Base-by-base conservation (phyloP, 2,329 filamentous ascomycete genomes). In the Escovopsis sp. region DNA sequence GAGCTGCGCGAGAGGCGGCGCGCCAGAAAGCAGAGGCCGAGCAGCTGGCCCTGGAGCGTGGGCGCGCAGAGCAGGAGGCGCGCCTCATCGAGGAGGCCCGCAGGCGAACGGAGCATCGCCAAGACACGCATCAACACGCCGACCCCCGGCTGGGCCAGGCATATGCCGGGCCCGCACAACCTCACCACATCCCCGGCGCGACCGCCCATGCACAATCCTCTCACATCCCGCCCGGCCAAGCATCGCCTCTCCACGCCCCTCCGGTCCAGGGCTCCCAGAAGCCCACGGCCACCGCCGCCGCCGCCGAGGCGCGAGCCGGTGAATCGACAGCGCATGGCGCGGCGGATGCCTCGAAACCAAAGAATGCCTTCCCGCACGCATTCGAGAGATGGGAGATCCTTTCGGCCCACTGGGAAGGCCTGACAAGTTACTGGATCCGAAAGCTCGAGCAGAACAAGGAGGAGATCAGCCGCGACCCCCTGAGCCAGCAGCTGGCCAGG, bases 301-400 rank as follows among this genome's bases (percentile, higher is more conserved):
- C 41, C 26, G 33, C 48, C 23, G 45, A 42, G 23, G 34, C 48
- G 19, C 51, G 52, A 40, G 35, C 50, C 11, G 36, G 45, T 12
- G 53, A 55, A 30, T 37, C 45, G 26, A 39, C 48, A 4, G 41
- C 41, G 33, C 49, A 55, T 38, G 45, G 45, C 15, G 41, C 49
- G 8, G 47, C 49, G 9, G 47, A 49, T 26, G 44, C 48, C 36
- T 48, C 57, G 4, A 63, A 71, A 41, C 60, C 72, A 41, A 69
- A 78, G 44, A 85, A 82, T 38, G 80, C 81, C 0, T 96, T 98
- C 51, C 91, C 91, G 1, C 91, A 96, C 62, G 91, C 91, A 0
- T 98, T 98, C 55, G 89, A 98, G 61, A 76, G 91, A 46, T 98
- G 91, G 91, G 91, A 98, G 59, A 89, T 85, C 0, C 66, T 98